A percentile compares a stretch with the other conserved stretches of the same genome.
Evolutionary conservation across 1,284 basidiomycete species (phyloP).

Genomic region (Leccinum solheimii): DNA sequence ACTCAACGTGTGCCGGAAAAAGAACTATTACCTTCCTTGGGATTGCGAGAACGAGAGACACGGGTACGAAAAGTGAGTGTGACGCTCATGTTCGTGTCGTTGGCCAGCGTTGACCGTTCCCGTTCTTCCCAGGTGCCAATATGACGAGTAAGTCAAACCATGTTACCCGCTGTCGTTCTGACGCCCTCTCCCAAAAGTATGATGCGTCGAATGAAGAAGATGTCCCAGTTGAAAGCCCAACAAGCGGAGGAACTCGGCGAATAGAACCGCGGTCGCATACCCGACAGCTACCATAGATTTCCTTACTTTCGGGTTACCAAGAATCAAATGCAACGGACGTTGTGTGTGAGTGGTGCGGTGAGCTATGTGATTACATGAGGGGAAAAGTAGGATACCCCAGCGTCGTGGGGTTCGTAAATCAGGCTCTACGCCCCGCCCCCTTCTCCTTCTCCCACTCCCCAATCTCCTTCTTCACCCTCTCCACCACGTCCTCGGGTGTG

Average conservation of each 20-base stretch:
- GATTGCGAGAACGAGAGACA: conserved; percentile 82
- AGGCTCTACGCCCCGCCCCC: conserved; percentile 32
- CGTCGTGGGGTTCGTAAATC: conserved; percentile 5
- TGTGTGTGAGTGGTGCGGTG: conserved; percentile 20
- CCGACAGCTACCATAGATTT: conserved; percentile 15
- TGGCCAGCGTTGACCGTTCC: conserved; percentile 7
- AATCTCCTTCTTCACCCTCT: conserved; percentile 61
- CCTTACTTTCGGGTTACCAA: not conserved
- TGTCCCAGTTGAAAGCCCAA: conserved; percentile 70
- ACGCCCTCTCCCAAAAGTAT: conserved; percentile 49
- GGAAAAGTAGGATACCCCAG: not conserved
- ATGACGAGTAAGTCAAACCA: conserved; percentile 75
- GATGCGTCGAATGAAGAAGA: conserved; percentile 80
- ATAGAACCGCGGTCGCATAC: conserved; percentile 26
- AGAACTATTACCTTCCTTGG: conserved; percentile 76
- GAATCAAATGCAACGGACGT: not conserved
- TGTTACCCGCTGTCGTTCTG: conserved; percentile 6
- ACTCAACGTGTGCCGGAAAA: conserved; percentile 77
- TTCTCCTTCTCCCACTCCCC: conserved; percentile 51
- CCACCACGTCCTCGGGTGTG: conserved; percentile 68
- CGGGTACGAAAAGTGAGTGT: conserved; percentile 68
- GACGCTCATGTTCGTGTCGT: not conserved
- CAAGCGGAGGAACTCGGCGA: conserved; percentile 52
- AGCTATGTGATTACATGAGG: conserved; percentile 12
- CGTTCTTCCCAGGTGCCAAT: conserved; percentile 67